Percentiles rank a stretch among this genome's conserved stretches.
phyloP scores from a whole-genome alignment of 1,284 basidiomycete genomes.

The Fomitopsis betulina region DNA sequence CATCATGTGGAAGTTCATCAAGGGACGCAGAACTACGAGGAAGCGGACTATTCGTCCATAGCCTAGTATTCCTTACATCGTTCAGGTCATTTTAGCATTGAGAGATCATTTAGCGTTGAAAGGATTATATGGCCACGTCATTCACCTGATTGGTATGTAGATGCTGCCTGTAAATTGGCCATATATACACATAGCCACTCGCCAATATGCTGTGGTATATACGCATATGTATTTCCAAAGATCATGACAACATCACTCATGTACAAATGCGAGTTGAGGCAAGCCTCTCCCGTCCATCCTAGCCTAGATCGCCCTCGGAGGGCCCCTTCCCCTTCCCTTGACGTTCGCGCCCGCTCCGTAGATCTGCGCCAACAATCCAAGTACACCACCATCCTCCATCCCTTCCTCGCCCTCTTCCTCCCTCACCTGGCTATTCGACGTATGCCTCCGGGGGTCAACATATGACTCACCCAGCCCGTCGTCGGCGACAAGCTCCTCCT shows the following conservation, averaged over 20 bases:
- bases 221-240: neutral
- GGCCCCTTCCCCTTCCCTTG: slow-evolving; percentile 33
- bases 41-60: neutral
- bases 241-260: neutral
- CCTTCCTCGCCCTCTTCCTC: slow-evolving; percentile 53
- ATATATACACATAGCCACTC: too few species aligned
- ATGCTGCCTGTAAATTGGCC: too few species aligned
- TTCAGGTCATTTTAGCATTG: too few species aligned
- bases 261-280: neutral
- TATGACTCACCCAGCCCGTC: slow-evolving; percentile 68
- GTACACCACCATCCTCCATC: slow-evolving; percentile 61
- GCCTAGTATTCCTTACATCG: neutral
- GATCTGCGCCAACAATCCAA: slow-evolving; percentile 74
- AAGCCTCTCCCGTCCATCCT: neutral
- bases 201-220: neutral
- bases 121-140: too few species aligned
- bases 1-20: slow-evolving; percentile 26
- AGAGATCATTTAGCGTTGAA: too few species aligned
- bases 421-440: slow-evolving; percentile 36
- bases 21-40: neutral
- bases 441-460: slow-evolving; percentile 43
- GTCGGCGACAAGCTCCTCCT: slow-evolving; percentile 45
- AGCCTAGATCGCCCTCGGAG: slow-evolving; percentile 39
- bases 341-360: slow-evolving; percentile 55
- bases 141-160: too few species aligned